These are phyloP conservation scores for Syzygium aqueum DNA, from an alignment of 345 rosid genomes.

Conservation along the genomic window DNA sequence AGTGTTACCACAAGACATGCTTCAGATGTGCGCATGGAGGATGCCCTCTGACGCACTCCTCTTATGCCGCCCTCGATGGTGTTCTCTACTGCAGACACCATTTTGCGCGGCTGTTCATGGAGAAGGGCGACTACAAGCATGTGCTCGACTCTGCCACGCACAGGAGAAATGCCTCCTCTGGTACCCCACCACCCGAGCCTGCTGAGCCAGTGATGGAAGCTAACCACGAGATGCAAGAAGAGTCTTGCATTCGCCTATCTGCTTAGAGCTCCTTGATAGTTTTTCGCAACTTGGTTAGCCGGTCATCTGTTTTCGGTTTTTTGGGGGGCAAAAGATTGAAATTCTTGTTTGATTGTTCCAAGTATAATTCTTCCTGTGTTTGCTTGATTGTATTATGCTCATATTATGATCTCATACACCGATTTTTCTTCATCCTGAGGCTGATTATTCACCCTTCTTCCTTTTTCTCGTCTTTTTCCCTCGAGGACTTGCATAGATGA, in stretches of 20 bases:
- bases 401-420: background rate
- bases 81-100: conserved; percentile 81
- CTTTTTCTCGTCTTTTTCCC: background rate
- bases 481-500: background rate
- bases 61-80: conserved; percentile 75
- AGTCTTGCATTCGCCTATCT: background rate
- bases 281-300: background rate
- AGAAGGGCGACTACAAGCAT: conserved; percentile 44
- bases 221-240: background rate
- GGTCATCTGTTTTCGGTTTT: background rate
- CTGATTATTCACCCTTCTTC: background rate
- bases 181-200: conserved; percentile 25
- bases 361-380: background rate
- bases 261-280: background rate
- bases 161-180: conserved; percentile 20
- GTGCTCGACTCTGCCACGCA: conserved; percentile 36
- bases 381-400: background rate
- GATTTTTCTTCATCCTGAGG: background rate
- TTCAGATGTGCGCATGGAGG: conserved; percentile 84
- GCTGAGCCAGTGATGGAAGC: conserved; percentile 8
- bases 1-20: conserved; percentile 80
- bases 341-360: background rate
- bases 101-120: conserved; percentile 79
- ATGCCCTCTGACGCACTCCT: conserved; percentile 58
- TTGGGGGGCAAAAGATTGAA: background rate